Base-by-base conservation (phyloP, 306 rosid genomes). In the Cicer cuneatum region DNA sequence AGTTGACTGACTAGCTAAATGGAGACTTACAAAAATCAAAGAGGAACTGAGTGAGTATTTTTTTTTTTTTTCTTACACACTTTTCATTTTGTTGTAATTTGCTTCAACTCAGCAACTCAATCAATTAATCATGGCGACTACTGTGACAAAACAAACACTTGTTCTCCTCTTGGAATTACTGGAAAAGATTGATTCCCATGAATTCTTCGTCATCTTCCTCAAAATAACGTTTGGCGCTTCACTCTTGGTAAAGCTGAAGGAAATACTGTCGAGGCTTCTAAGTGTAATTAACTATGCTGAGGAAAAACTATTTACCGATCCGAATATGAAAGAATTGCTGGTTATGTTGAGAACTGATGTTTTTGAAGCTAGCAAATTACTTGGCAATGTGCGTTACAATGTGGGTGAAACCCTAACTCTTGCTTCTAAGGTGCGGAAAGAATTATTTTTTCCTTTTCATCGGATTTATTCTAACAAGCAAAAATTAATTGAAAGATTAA, bases 231-330 rank as follows among this genome's bases (percentile, higher is more conserved):
- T 16, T 8, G 35, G 9, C 7, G 0, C 8, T 53, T 53, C 60
- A 53, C 29, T 53, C 13, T 8, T 53, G 60, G 1, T 7, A 53
- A 53, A 18, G 6, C 5, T 53, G 12, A 9, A 18, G 11, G 19
- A 10, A 18, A 53, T 13, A 18, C 35, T 53, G 60, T 0, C 18
- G 5, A 52, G 2, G 1, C 6, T 52, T 52, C 12, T 7, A 52
- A 2, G 0, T 46, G 52, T 19, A 7, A 42, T 74, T 4, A 62
- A 74, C 18, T 53, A 63, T 73, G 21, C 56, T 42, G 43, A 72
- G 13, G 77, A 41, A 57, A 72, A 72, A 45, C 68, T 24, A 7
- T 7, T 72, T 16, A 21, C 68, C n/a, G 29, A 46, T 7, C 18
- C 69, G 16, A 24, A 13, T 35, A 29, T 47, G 51, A 74, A 62